phyloP scores from a whole-genome alignment of 2,329 filamentous ascomycete species.

The Phoma sp. region DNA sequence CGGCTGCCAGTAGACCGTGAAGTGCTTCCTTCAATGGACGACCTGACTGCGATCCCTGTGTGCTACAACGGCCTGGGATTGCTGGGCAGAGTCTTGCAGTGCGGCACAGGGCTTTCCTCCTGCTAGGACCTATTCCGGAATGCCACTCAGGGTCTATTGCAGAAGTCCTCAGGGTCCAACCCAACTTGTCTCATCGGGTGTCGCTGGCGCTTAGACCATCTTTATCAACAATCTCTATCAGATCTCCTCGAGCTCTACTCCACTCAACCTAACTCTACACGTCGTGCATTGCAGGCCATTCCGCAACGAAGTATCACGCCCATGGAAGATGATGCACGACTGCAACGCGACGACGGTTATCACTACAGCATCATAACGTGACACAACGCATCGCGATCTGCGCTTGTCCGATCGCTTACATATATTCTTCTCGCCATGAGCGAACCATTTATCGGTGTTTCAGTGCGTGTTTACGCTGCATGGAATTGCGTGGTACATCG shows the following conservation, averaged over 20 bases:
- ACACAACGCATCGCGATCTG: constrained; percentile 5
- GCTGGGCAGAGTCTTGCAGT: too few relatives aligned
- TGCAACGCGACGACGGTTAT: constrained; percentile 1
- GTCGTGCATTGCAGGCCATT: neutral
- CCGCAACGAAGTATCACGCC: neutral
- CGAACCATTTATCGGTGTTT: constrained; percentile 30
- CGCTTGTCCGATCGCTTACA: constrained; percentile 1
- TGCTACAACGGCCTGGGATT: too few relatives aligned
- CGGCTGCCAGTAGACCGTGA: too few relatives aligned
- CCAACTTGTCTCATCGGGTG: neutral
- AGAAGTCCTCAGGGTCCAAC: neutral
- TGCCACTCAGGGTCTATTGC: too few relatives aligned
- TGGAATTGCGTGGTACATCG: constrained; percentile 30
- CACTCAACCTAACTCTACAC: neutral
- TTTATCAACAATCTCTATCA: neutral
- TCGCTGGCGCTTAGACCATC: neutral
- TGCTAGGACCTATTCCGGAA: too few relatives aligned
- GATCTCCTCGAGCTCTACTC: neutral
- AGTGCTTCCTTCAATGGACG: too few relatives aligned
- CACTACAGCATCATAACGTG: constrained; percentile 6
- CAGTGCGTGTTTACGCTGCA: constrained; percentile 36
- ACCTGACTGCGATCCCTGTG: too few relatives aligned
- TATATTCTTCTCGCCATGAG: constrained; percentile 1
- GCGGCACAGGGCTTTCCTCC: too few relatives aligned
- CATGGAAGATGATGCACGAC: constrained; percentile 8